These are phyloP conservation scores for Jamesozyma hellenica DNA, from an alignment of 805 yeast genomes.

Conservation along the genomic window DNA sequence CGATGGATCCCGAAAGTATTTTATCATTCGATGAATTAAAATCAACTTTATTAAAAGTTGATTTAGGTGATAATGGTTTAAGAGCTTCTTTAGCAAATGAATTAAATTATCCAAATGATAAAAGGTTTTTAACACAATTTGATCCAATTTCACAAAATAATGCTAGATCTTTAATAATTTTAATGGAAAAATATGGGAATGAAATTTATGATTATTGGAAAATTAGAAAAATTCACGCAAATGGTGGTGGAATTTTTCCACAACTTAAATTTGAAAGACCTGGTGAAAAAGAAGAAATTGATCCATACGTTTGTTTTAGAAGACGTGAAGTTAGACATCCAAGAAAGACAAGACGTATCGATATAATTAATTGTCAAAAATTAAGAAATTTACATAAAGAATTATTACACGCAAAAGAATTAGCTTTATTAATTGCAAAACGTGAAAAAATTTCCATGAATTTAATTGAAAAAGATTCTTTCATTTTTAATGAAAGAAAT, in stretches of 20 bases:
- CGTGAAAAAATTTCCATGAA: conserved; percentile 43
- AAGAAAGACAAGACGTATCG: conserved; percentile 92
- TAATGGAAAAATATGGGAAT: conserved; percentile 53
- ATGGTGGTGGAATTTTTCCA: conserved; percentile 67
- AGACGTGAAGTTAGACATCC: conserved; percentile 92
- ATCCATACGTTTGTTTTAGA: conserved; percentile 92
- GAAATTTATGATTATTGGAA: conserved; percentile 76
- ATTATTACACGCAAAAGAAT: conserved; percentile 60
- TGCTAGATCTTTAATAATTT: conserved; percentile 37
- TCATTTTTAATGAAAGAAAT: conserved; percentile 63
- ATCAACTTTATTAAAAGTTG: conserved; percentile 36
- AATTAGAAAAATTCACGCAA: conserved; percentile 53
- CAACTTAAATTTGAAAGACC: conserved; percentile 76
- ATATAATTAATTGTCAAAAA: conserved; percentile 79
- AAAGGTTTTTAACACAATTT: conserved; percentile 50
- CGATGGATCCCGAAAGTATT: conserved; percentile 75
- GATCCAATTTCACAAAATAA: conserved; percentile 30
- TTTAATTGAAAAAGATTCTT: conserved; percentile 49
- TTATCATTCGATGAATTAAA: conserved; percentile 60
- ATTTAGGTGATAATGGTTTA: conserved; percentile 39
- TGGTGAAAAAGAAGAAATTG: conserved; percentile 80
- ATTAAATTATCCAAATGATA: conserved; percentile 32
- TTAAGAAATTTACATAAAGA: conserved; percentile 65
- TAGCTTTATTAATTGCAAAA: conserved; percentile 59
- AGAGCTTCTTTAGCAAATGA: conserved; percentile 49